These are phyloP conservation scores for Eragrostis tef DNA, from an alignment of 202 grass and related monocot species.

Conservation along the genomic window DNA sequence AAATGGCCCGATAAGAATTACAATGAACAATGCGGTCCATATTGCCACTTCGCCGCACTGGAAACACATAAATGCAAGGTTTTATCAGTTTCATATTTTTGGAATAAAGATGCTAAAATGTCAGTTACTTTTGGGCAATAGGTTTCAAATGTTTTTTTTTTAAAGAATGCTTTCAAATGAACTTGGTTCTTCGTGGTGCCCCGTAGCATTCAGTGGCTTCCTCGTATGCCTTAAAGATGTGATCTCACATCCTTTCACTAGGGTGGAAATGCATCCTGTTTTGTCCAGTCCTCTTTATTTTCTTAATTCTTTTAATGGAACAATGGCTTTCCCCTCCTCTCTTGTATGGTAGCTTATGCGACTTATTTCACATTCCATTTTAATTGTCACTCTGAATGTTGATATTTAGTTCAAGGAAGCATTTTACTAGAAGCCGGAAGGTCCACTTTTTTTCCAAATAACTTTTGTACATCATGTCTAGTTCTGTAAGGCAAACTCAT, in stretches of 20 bases:
- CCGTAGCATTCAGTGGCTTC: constrained; percentile 32
- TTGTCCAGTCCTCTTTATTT: constrained; percentile 23
- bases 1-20: not conserved
- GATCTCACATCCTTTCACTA: constrained; percentile 12
- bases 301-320: constrained; percentile 5
- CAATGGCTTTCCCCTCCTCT: constrained; percentile 17
- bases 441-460: not conserved
- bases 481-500: not conserved
- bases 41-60: not conserved
- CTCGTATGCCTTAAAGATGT: constrained; percentile 7
- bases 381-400: not conserved
- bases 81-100: constrained; percentile 34
- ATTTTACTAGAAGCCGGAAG: not conserved
- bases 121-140: not conserved
- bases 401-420: not conserved
- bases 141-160: not conserved
- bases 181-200: not conserved
- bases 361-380: constrained; percentile 10
- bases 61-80: not conserved
- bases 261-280: constrained; percentile 32
- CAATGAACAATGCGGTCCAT: not conserved
- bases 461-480: not conserved
- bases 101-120: constrained; percentile 14
- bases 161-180: not conserved
- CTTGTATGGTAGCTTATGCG: constrained; percentile 13